A percentile compares a stretch with the other conserved stretches of the same genome.
Conservation (phyloP, 768 basidiomycete species). For the Lentinus tigrinus region DNA sequence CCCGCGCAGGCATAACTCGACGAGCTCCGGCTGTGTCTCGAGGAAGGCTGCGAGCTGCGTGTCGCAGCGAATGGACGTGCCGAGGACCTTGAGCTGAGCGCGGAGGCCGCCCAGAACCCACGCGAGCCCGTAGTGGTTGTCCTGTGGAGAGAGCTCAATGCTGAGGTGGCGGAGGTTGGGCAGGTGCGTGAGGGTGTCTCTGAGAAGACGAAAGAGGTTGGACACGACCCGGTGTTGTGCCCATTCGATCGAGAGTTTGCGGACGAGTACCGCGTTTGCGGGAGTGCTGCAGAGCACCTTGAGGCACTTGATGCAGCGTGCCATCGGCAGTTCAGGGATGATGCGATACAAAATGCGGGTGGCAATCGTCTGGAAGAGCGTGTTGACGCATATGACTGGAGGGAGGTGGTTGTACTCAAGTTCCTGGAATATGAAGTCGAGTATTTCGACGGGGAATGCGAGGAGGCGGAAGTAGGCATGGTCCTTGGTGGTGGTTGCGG, state of each 20-base stretch:
- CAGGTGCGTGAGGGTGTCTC: conserved; percentile 40
- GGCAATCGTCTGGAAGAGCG: conserved; percentile 28
- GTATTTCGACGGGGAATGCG: conserved; percentile 36
- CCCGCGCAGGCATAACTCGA: conserved; percentile 56
- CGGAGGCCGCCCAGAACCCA: conserved; percentile 49
- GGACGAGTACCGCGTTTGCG: conserved; percentile 35
- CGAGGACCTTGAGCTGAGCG: conserved; percentile 46
- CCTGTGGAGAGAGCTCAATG: conserved; percentile 46
- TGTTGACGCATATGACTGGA: conserved; percentile 24
- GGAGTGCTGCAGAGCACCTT: conserved; percentile 39
- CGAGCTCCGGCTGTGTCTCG: conserved; percentile 45
- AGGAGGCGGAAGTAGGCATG: conserved; percentile 7
- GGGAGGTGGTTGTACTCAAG: conserved; percentile 29
- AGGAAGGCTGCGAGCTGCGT: conserved; percentile 48
- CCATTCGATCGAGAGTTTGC: conserved; percentile 47
- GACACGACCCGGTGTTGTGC: conserved; percentile 35
- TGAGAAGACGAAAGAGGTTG: conserved; percentile 52
- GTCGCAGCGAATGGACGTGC: conserved; percentile 58
- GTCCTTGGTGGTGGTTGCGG: not conserved
- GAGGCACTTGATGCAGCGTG: conserved; percentile 37
- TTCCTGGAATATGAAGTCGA: conserved; percentile 32
- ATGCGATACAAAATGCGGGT: conserved; percentile 36
- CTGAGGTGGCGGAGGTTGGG: conserved; percentile 39
- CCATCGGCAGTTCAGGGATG: conserved; percentile 34
- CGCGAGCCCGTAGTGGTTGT: conserved; percentile 35